Evolutionary conservation across 495 filamentous ascomycete genomes (phyloP).

Genomic region (Aspergillus steynii): DNA sequence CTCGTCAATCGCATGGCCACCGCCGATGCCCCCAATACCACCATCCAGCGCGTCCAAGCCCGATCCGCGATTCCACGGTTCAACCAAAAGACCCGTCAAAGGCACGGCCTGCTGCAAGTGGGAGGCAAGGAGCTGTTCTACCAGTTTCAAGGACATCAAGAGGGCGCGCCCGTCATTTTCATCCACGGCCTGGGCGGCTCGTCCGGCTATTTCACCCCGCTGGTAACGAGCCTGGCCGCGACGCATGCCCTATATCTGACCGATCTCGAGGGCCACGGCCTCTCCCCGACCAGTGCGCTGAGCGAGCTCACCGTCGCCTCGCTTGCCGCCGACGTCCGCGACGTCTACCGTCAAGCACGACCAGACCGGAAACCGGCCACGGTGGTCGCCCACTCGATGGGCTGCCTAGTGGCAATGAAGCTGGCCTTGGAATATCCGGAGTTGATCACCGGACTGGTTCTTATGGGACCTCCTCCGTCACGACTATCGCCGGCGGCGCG

Average conservation of each 20-base stretch:
- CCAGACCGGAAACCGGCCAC: too few species aligned
- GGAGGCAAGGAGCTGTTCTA: neutral
- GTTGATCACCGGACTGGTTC: too few species aligned
- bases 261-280: conserved; percentile 57
- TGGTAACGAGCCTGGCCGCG: conserved; percentile 35
- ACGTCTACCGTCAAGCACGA: too few species aligned
- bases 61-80: conserved; percentile 17
- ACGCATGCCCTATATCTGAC: conserved; percentile 38
- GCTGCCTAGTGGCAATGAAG: too few species aligned
- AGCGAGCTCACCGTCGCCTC: too few species aligned
- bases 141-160: neutral
- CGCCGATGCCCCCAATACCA: conserved; percentile 10
- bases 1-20: conserved; percentile 40
- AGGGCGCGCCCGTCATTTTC: conserved; percentile 43
- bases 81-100: conserved; percentile 23
- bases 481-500: too few species aligned
- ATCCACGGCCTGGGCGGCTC: conserved; percentile 53
- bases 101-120: too few species aligned
- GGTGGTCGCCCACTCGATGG: too few species aligned
- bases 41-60: neutral
- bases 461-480: too few species aligned
- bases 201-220: conserved; percentile 40
- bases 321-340: too few species aligned
- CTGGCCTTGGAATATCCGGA: too few species aligned
- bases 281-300: too few species aligned